Percentiles rank a stretch among this genome's conserved stretches.
Evolutionary conservation across 306 rosid genomes (phyloP).

Genomic region (Phaseolus lunatus): DNA sequence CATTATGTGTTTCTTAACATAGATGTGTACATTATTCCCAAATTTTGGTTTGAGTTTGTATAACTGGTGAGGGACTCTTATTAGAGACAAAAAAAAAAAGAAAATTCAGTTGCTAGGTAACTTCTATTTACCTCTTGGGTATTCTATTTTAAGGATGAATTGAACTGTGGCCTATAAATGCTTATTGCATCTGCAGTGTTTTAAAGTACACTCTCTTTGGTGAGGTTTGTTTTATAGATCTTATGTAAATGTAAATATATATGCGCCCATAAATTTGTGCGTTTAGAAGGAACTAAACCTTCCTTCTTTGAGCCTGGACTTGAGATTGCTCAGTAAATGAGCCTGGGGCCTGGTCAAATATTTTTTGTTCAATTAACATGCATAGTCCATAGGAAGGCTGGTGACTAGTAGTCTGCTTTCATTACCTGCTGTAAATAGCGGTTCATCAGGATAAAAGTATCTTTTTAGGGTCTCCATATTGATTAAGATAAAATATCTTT

Average conservation of each 20-base stretch:
- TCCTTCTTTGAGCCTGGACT: constrained; percentile 15
- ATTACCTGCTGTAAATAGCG: no score
- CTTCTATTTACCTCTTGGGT: constrained; percentile 23
- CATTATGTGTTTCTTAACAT: constrained; percentile 11
- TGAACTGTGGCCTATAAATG: constrained; percentile 9
- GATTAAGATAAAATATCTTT: no score
- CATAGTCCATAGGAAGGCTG: constrained; percentile 6
- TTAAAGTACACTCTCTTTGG: neutral
- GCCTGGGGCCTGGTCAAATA: constrained; percentile 35
- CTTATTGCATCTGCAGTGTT: constrained; percentile 30
- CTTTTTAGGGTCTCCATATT: no score
- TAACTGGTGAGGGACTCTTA: neutral
- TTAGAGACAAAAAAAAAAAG: constrained; percentile 15
- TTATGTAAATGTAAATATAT: neutral
- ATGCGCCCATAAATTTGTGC: neutral
- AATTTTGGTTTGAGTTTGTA: constrained; percentile 21
- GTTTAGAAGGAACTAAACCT: neutral
- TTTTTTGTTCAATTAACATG: constrained; percentile 32
- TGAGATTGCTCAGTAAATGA: constrained; percentile 24
- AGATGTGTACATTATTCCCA: constrained; percentile 37
- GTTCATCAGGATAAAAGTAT: no score
- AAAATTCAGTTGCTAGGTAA: constrained; percentile 7
- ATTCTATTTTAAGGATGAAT: constrained; percentile 27
- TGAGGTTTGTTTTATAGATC: constrained; percentile 16
- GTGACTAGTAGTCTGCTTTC: neutral